Percentiles rank a stretch among this genome's conserved stretches.
These are phyloP conservation scores for Microsporum audouinii DNA, from an alignment of 2,329 filamentous ascomycete species.

Conservation along the genomic window DNA sequence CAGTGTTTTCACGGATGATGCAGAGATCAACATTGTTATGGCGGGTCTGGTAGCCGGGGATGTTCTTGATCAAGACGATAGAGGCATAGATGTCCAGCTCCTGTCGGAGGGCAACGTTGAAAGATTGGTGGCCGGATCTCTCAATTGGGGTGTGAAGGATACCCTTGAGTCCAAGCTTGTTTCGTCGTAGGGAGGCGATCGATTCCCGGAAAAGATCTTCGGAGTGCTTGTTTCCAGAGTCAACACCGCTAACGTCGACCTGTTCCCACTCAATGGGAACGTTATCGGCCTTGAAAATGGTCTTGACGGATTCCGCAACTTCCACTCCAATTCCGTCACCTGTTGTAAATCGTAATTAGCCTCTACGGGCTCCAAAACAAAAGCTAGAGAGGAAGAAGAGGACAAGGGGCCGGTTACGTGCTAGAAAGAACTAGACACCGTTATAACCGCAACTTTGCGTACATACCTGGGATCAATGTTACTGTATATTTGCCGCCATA, in stretches of 20 bases:
- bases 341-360: conserved; percentile 21
- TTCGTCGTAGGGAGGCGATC: conserved; percentile 88
- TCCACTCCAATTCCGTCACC: conserved; percentile 95
- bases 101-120: conserved; percentile 98
- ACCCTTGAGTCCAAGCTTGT: conserved; percentile 98
- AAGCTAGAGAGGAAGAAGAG: not conserved
- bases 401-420: not conserved
- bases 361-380: not conserved
- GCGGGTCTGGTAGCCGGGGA: conserved; percentile 93
- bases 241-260: conserved; percentile 86
- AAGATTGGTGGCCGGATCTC: conserved; percentile 93
- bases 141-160: conserved; percentile 96
- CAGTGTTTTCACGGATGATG: conserved; percentile 99
- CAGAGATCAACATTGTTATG: conserved; percentile 96
- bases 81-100: conserved; percentile 99
- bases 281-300: conserved; percentile 98
- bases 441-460: not conserved
- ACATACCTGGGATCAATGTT: conserved; percentile 81
- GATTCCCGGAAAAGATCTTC: conserved; percentile 94
- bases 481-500: conserved; percentile 99
- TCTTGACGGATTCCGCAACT: conserved; percentile 96
- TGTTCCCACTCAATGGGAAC: conserved; percentile 98
- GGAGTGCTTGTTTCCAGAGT: conserved; percentile 71
- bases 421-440: not conserved
- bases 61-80: conserved; percentile 98